Conservation (phyloP, 768 basidiomycete genomes). For the Suillus clintonianus region DNA sequence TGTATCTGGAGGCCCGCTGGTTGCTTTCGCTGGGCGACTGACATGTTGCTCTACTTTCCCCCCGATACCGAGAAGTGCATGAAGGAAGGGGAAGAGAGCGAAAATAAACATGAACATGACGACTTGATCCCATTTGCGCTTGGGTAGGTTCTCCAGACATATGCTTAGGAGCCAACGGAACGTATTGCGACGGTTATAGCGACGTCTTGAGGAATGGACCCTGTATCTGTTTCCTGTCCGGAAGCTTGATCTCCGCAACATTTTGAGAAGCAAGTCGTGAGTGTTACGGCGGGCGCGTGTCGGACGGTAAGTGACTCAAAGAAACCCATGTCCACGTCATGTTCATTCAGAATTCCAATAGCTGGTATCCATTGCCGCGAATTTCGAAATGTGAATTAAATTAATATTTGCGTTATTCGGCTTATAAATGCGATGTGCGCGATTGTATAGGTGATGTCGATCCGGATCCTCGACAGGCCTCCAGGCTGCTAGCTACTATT, state of each 20-base stretch:
- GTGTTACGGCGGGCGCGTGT: not conserved
- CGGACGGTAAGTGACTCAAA: not conserved
- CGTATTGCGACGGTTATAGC: not conserved
- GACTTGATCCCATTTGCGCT: conserved; percentile 20
- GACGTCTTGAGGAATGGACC: not conserved
- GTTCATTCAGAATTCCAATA: not conserved
- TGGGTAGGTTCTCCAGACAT: conserved; percentile 10
- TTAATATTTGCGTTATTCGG: no score
- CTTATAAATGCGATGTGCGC: no score
- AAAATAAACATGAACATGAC: conserved; percentile 25
- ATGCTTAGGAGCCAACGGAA: not conserved
- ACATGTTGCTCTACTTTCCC: not conserved
- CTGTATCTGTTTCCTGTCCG: not conserved
- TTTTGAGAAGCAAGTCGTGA: not conserved
- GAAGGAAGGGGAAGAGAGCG: conserved; percentile 25
- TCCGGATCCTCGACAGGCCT: no score
- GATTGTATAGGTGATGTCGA: no score
- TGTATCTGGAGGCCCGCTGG: conserved; percentile 2
- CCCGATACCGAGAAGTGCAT: conserved; percentile 26
- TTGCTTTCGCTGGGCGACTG: not conserved
- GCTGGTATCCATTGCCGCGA: not conserved
- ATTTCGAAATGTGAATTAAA: no score
- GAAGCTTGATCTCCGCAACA: not conserved
- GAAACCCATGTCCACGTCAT: not conserved
- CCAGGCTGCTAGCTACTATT: no score